Conservation (phyloP, 495 filamentous ascomycete genomes). For the Aspergillus sparsus region DNA sequence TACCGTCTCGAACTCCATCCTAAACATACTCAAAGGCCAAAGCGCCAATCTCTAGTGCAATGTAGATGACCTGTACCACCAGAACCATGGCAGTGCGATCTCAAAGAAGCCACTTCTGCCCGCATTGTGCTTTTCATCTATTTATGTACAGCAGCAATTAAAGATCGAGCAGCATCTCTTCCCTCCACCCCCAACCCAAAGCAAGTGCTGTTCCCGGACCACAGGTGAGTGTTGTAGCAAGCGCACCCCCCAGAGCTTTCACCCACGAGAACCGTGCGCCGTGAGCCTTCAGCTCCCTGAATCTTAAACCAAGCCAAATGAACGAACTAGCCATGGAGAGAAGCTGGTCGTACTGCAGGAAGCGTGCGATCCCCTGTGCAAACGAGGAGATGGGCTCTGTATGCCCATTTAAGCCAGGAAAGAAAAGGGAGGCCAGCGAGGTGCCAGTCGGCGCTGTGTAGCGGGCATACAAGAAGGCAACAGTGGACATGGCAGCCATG, state of each 20-base stretch:
- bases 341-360: constrained; percentile 26
- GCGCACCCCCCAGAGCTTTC: constrained; percentile 10
- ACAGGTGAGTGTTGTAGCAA: constrained; percentile 1
- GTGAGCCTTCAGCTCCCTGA: constrained; percentile 20
- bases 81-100: no score
- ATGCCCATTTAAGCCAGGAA: neutral
- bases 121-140: no score
- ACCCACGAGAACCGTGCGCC: constrained; percentile 17
- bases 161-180: constrained; percentile 16
- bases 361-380: constrained; percentile 9
- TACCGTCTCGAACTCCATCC: no score
- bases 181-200: constrained; percentile 27
- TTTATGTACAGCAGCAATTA: neutral
- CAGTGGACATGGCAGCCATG: constrained; percentile 12
- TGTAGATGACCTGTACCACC: no score
- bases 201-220: constrained; percentile 27
- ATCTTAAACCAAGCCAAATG: constrained; percentile 19
- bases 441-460: constrained; percentile 1
- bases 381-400: constrained; percentile 13
- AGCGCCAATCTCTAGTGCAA: no score
- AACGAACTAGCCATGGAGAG: constrained; percentile 18
- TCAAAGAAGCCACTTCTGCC: no score
- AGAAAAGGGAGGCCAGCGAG: constrained; percentile 12
- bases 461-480: constrained; percentile 16
- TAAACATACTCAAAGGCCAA: no score